Percentiles rank a stretch among this genome's conserved stretches.
Evolutionary conservation across 257 asterid species (phyloP).

Genomic region (Penstemon davidsonii): DNA sequence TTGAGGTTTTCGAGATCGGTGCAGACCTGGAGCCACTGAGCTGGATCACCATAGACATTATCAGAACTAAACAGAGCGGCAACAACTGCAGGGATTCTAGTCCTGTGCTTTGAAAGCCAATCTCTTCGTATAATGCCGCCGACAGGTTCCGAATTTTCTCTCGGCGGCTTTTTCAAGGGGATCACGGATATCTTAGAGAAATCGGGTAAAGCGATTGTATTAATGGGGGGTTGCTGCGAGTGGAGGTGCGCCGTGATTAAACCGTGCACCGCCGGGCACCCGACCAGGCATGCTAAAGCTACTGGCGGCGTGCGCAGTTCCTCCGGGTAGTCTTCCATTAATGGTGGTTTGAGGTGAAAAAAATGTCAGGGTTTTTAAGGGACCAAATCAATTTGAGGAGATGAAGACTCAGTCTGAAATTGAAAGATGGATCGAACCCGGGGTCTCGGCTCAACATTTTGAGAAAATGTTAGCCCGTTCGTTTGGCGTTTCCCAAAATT

Average conservation of each 20-base stretch:
- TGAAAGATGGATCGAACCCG: neutral
- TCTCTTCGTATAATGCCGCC: constrained; percentile 70
- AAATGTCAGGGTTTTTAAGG: too few relatives aligned
- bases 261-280: constrained; percentile 79
- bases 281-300: constrained; percentile 66
- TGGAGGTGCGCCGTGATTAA: constrained; percentile 77
- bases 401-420: constrained; percentile 2
- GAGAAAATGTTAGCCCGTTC: too few relatives aligned
- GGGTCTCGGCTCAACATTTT: constrained; percentile 1
- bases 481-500: too few relatives aligned
- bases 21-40: constrained; percentile 98
- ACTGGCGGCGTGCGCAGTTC: constrained; percentile 96
- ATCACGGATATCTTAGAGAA: constrained; percentile 81
- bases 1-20: constrained; percentile 84
- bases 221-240: constrained; percentile 82
- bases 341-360: constrained; percentile 23
- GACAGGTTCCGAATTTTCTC: constrained; percentile 47
- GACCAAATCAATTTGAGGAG: constrained; percentile 17
- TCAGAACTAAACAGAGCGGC: constrained; percentile 72
- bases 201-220: constrained; percentile 92
- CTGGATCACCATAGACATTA: constrained; percentile 83
- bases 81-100: constrained; percentile 83
- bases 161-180: constrained; percentile 45
- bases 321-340: constrained; percentile 90
- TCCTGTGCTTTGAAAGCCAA: constrained; percentile 94